Evolutionary conservation across 148 eudicot genomes (phyloP).

Genomic region (Drosera capensis): DNA sequence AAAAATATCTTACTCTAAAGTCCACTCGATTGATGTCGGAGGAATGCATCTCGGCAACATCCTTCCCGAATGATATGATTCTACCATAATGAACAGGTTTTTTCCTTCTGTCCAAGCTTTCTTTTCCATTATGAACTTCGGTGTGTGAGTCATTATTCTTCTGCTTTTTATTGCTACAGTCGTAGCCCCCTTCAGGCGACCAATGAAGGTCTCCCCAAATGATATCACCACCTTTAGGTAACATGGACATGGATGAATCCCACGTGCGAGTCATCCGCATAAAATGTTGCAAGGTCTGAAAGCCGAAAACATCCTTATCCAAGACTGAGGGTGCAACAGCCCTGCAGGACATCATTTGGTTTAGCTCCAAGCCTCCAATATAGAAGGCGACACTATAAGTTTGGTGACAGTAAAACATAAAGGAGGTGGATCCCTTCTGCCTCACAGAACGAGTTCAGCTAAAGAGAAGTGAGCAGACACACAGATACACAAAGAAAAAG

Average conservation of each 20-base stretch:
- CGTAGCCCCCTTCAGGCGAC: slow-evolving; percentile 76
- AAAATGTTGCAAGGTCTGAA: slow-evolving; percentile 71
- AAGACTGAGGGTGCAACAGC: slow-evolving; percentile 71
- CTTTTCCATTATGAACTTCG: slow-evolving; percentile 11
- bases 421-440: neutral
- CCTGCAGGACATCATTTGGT: slow-evolving; percentile 24
- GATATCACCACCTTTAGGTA: slow-evolving; percentile 91
- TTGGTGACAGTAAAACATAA: too few species aligned
- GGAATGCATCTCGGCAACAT: slow-evolving; percentile 36
- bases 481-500: neutral
- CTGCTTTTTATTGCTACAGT: slow-evolving; percentile 29
- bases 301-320: slow-evolving; percentile 60
- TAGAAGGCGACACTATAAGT: too few species aligned
- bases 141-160: slow-evolving; percentile 15
- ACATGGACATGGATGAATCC: slow-evolving; percentile 98
- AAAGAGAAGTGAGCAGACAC: neutral
- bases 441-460: neutral
- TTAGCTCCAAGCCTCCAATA: neutral
- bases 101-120: slow-evolving; percentile 17
- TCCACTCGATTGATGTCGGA: slow-evolving; percentile 63
- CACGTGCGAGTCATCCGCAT: slow-evolving; percentile 96
- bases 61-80: slow-evolving; percentile 78
- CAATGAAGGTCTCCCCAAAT: slow-evolving; percentile 96
- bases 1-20: slow-evolving; percentile 44
- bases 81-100: slow-evolving; percentile 47